A percentile compares a stretch with the other conserved stretches of the same genome.
These are phyloP conservation scores for Echinosophora koreensis DNA, from an alignment of 306 rosid genomes.

Conservation along the genomic window DNA sequence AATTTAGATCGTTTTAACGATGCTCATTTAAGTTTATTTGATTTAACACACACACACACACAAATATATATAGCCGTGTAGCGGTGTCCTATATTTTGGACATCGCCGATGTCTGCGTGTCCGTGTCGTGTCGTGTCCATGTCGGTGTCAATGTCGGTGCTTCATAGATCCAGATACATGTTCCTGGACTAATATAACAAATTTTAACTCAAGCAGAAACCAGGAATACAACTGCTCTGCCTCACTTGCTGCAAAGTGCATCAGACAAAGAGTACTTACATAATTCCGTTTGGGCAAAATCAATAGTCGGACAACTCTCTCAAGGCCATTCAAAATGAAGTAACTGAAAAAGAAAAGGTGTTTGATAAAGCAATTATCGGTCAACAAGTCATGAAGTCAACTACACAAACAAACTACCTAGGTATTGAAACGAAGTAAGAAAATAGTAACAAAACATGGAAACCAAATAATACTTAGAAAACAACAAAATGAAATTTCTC, in stretches of 20 bases:
- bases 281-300: conserved; percentile 89
- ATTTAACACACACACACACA: too few relatives aligned
- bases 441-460: conserved; percentile 25
- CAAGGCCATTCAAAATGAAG: conserved; percentile 90
- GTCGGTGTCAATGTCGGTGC: too few relatives aligned
- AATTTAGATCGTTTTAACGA: too few relatives aligned
- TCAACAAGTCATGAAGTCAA: neutral
- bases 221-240: conserved; percentile 33
- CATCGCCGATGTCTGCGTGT: too few relatives aligned
- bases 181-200: neutral
- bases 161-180: conserved; percentile 7
- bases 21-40: too few relatives aligned
- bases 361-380: conserved; percentile 30
- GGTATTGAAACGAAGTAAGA: conserved; percentile 23
- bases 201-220: conserved; percentile 26
- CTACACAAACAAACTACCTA: conserved; percentile 9
- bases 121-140: too few relatives aligned
- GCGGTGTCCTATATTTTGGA: too few relatives aligned
- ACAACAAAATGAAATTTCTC: neutral
- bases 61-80: too few relatives aligned
- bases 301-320: conserved; percentile 84
- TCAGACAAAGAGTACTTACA: conserved; percentile 63
- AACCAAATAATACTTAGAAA: conserved; percentile 24
- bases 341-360: conserved; percentile 64
- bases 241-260: conserved; percentile 26